phyloP scores from a whole-genome alignment of 2,329 filamentous ascomycete genomes.

The Hymenoscyphus occultus region DNA sequence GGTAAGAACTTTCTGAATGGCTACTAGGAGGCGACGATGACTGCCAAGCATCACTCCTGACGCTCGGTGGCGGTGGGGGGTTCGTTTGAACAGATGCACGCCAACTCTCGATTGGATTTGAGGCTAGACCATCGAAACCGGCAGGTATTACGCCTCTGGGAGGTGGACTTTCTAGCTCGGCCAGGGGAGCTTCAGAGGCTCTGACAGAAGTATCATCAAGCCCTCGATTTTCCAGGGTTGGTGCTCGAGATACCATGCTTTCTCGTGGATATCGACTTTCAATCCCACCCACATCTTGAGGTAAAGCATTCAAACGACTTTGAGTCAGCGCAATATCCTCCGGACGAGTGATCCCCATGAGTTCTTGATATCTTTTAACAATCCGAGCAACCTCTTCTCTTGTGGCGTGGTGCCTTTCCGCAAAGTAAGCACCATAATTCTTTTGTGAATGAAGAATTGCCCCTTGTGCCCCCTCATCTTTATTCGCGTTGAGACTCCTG shows the following conservation, averaged over 20 bases:
- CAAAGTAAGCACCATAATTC: conserved; percentile 8
- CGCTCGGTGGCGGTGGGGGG: neutral
- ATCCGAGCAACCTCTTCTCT: conserved; percentile 3
- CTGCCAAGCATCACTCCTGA: neutral
- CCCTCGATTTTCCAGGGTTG: neutral
- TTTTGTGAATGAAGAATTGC: conserved; percentile 11
- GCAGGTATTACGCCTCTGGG: no score
- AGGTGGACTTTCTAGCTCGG: neutral
- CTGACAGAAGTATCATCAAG: neutral
- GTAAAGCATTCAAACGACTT: neutral
- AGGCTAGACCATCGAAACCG: neutral
- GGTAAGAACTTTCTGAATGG: neutral
- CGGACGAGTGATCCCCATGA: neutral
- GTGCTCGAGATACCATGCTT: neutral
- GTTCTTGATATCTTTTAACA: neutral
- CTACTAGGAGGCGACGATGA: neutral
- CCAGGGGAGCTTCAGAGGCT: neutral
- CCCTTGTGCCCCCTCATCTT: conserved; percentile 7
- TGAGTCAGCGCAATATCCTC: neutral
- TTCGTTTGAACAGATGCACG: neutral
- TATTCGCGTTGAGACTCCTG: neutral
- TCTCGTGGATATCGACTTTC: neutral
- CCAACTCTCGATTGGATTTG: conserved; percentile 2
- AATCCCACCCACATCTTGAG: neutral
- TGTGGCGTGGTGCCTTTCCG: neutral